phyloP scores from a whole-genome alignment of 805 yeast genomes.

The Saccharomycopsis babjevae region DNA sequence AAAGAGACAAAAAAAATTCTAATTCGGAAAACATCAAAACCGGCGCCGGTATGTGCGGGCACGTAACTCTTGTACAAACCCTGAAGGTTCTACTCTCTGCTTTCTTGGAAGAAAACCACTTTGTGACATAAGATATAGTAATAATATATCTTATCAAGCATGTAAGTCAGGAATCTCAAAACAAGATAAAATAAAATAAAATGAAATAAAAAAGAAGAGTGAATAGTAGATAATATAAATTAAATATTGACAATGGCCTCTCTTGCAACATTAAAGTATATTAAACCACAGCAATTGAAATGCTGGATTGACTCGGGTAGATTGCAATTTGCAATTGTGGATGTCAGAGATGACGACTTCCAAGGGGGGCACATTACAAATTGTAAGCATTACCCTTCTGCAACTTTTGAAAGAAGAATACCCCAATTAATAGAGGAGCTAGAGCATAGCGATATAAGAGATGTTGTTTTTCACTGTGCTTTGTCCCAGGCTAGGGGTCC shows the following conservation, averaged over 20 bases:
- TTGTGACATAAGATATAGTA: no score
- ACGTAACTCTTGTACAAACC: not conserved
- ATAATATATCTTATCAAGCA: no score
- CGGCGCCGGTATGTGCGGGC: not conserved
- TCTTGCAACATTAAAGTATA: conserved; percentile 4
- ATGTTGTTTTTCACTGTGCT: conserved; percentile 83
- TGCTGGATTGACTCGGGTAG: conserved; percentile 14
- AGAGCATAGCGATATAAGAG: conserved; percentile 50
- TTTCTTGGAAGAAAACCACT: no score
- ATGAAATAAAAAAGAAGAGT: not conserved
- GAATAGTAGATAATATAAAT: not conserved
- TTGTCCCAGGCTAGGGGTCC: conserved; percentile 91
- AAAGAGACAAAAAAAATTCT: not conserved
- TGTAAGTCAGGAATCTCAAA: no score
- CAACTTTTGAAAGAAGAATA: conserved; percentile 6
- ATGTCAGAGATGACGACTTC: conserved; percentile 18
- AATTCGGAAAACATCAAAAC: not conserved
- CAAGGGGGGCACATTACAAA: conserved; percentile 16
- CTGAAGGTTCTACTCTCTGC: no score
- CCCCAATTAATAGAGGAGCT: conserved; percentile 52
- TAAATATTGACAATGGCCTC: not conserved
- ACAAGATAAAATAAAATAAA: no score
- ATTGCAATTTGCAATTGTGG: conserved; percentile 15
- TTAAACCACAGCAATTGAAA: conserved; percentile 14
- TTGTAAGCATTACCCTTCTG: conserved; percentile 14